Evolutionary conservation across 768 basidiomycete species (phyloP).

Genomic region (Sutorius australiensis): DNA sequence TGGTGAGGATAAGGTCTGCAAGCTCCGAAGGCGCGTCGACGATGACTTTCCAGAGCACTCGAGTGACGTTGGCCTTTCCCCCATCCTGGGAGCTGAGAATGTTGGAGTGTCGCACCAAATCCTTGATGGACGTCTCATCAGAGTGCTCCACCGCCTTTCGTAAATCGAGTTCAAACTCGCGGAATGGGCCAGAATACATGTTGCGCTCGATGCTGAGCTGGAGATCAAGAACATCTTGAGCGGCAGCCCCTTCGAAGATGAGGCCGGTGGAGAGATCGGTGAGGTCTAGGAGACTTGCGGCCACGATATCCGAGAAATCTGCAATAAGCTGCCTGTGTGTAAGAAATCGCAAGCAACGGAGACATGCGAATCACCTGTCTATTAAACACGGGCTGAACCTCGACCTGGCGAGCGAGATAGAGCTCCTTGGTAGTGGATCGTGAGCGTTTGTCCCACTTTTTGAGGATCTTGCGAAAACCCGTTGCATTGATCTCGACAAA

Average conservation of each 20-base stretch:
- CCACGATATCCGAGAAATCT: slow-evolving; percentile 89
- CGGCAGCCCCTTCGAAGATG: slow-evolving; percentile 75
- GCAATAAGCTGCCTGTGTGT: slow-evolving; percentile 70
- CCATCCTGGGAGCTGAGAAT: slow-evolving; percentile 57
- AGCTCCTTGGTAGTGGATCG: slow-evolving; percentile 95
- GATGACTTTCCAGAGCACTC: slow-evolving; percentile 93
- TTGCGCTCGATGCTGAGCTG: slow-evolving; percentile 64
- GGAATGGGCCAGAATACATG: slow-evolving; percentile 66
- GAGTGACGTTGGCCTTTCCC: slow-evolving; percentile 66
- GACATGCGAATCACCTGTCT: slow-evolving; percentile 60
- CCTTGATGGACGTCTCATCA: slow-evolving; percentile 57
- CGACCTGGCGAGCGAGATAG: slow-evolving; percentile 93
- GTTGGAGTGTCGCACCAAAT: slow-evolving; percentile 69
- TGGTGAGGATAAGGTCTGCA: slow-evolving; percentile 69
- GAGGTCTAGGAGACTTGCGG: slow-evolving; percentile 75
- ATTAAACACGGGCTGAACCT: slow-evolving; percentile 98
- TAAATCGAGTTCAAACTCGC: slow-evolving; percentile 86
- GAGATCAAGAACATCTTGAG: slow-evolving; percentile 69
- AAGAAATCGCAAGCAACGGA: slow-evolving; percentile 3
- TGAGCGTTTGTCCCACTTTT: slow-evolving; percentile 98
- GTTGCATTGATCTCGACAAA: slow-evolving; percentile 97
- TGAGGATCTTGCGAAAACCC: slow-evolving; percentile 94
- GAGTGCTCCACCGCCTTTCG: slow-evolving; percentile 67
- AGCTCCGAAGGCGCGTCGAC: slow-evolving; percentile 74
- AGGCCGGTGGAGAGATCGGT: slow-evolving; percentile 72